Percentiles rank a stretch among this genome's conserved stretches.
phyloP scores from a whole-genome alignment of 2,329 filamentous ascomycete genomes.

The Cytospora chrysosperma region DNA sequence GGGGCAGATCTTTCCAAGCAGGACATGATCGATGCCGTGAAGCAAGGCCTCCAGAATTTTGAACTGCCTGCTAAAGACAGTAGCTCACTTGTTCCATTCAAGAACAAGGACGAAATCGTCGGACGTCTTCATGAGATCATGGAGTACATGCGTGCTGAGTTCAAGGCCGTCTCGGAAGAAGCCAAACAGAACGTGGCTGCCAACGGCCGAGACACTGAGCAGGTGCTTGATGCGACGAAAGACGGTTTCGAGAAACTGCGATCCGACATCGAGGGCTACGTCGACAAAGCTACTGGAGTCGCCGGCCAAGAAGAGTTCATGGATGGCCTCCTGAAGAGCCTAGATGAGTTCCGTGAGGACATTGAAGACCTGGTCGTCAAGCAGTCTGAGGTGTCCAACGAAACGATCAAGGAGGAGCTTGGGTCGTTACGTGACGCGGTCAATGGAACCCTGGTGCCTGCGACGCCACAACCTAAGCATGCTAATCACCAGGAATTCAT shows the following conservation, averaged over 20 bases:
- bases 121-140: constrained; percentile 64
- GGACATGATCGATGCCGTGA: constrained; percentile 64
- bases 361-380: constrained; percentile 60
- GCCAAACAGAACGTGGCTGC: constrained; percentile 77
- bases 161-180: constrained; percentile 59
- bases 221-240: constrained; percentile 83
- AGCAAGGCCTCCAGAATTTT: constrained; percentile 39
- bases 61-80: constrained; percentile 26
- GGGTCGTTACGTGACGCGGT: constrained; percentile 78
- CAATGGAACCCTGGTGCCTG: constrained; percentile 65
- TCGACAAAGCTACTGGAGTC: constrained; percentile 68
- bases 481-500: constrained; percentile 64
- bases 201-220: constrained; percentile 79
- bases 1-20: constrained; percentile 57
- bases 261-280: constrained; percentile 75
- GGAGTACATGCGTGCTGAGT: constrained; percentile 58
- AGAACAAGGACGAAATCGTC: constrained; percentile 50
- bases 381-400: constrained; percentile 52
- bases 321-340: constrained; percentile 61
- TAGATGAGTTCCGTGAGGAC: constrained; percentile 67
- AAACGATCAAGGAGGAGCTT: constrained; percentile 77
- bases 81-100: constrained; percentile 27
- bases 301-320: constrained; percentile 77
- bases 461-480: constrained; percentile 43
- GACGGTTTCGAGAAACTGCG: constrained; percentile 83